These are phyloP conservation scores for Hordeum marinum DNA, from an alignment of 176 grass and related monocot genomes.

Conservation along the genomic window DNA sequence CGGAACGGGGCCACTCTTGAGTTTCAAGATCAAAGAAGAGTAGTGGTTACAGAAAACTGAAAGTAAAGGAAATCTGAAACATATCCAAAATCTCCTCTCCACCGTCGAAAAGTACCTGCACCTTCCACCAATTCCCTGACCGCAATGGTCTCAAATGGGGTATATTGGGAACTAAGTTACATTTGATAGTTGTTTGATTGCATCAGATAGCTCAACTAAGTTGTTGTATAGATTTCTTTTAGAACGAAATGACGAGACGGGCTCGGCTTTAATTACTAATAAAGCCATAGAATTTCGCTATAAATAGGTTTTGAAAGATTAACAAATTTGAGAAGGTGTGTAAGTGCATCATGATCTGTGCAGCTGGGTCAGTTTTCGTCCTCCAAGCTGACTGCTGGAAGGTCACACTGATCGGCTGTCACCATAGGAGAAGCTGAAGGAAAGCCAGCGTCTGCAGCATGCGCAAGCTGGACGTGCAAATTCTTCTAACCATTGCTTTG, in stretches of 20 bases:
- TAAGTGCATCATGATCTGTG: background rate
- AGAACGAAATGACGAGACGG: background rate
- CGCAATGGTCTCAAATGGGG: background rate
- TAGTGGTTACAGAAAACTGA: background rate
- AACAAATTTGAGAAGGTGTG: constrained; percentile 27
- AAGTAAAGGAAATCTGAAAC: background rate
- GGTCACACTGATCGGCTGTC: constrained; percentile 71
- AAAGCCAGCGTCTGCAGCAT: constrained; percentile 22
- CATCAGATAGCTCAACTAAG: background rate
- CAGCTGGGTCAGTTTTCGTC: constrained; percentile 64
- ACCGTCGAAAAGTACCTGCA: background rate
- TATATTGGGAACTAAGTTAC: background rate
- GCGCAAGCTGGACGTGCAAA: no score
- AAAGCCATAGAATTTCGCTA: background rate
- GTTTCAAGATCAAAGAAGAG: background rate
- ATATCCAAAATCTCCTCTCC: background rate
- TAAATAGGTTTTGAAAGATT: background rate
- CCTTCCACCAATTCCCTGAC: background rate
- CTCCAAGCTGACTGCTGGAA: constrained; percentile 70
- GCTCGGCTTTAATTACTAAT: no score
- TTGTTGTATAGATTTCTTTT: background rate
- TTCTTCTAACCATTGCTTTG: no score
- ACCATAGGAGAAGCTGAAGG: constrained; percentile 45
- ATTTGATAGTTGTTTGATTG: background rate
- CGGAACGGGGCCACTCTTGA: background rate